These are phyloP conservation scores for Aspergillus indologenus DNA, from an alignment of 495 filamentous ascomycete species.

Conservation along the genomic window DNA sequence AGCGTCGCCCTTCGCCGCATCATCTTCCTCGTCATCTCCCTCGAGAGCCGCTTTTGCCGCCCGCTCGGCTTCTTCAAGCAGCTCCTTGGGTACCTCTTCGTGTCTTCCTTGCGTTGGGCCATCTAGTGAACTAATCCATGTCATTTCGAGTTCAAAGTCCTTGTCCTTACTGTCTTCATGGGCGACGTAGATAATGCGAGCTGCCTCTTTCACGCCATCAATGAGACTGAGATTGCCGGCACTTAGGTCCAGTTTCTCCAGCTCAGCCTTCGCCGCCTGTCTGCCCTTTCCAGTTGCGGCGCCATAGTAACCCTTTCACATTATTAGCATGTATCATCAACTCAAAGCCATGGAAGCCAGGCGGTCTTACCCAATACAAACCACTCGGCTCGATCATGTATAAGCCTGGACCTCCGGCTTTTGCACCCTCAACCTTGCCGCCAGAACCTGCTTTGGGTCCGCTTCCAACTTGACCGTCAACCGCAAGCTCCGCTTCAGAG, in stretches of 20 bases:
- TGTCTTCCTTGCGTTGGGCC: conserved; percentile 90
- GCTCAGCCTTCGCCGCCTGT: conserved; percentile 93
- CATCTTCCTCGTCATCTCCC: conserved; percentile 70
- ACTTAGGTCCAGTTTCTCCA: conserved; percentile 93
- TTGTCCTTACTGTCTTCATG: conserved; percentile 98
- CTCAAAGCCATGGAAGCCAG: neutral
- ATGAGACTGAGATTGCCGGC: conserved; percentile 70
- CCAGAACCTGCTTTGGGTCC: conserved; percentile 76
- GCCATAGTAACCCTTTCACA: conserved; percentile 81
- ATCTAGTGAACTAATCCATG: conserved; percentile 80
- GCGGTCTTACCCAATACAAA: conserved; percentile 73
- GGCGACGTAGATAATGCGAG: conserved; percentile 91
- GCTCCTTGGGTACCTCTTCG: conserved; percentile 82
- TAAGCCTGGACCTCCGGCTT: conserved; percentile 82
- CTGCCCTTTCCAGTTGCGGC: conserved; percentile 95
- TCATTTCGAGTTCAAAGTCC: conserved; percentile 99
- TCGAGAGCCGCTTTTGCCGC: conserved; percentile 70
- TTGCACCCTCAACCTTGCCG: conserved; percentile 69
- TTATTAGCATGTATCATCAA: conserved; percentile 15
- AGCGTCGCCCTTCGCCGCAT: conserved; percentile 49
- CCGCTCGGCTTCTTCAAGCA: conserved; percentile 87
- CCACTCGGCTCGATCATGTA: conserved; percentile 99
- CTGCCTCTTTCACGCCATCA: conserved; percentile 93
- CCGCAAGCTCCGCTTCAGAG: conserved; percentile 68
- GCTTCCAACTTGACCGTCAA: conserved; percentile 82